A percentile compares a stretch with the other conserved stretches of the same genome.
phyloP scores from a whole-genome alignment of 768 basidiomycete species.

The Nidula microcarpa region DNA sequence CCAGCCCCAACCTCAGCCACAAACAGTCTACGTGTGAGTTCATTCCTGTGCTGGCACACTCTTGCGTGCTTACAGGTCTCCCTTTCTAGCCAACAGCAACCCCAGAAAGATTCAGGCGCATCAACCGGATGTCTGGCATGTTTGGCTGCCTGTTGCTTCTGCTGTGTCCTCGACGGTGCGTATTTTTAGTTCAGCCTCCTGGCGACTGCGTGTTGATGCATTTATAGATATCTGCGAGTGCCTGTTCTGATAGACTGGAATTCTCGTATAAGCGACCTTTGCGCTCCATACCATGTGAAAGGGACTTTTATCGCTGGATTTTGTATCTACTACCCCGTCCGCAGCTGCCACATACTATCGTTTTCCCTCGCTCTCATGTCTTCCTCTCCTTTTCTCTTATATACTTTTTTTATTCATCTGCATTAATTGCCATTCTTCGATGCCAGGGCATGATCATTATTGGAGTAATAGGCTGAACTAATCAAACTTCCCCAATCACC shows the following conservation, averaged over 20 bases:
- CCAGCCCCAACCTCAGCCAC: constrained; percentile 51
- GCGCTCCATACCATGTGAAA: background rate
- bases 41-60: background rate
- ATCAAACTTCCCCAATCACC: too few species aligned
- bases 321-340: background rate
- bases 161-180: constrained; percentile 75
- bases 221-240: constrained; percentile 71
- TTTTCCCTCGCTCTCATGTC: background rate
- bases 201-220: constrained; percentile 2
- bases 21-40: constrained; percentile 78
- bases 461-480: too few species aligned
- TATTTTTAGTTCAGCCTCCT: constrained; percentile 7
- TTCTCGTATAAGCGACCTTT: background rate
- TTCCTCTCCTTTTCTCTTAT: background rate
- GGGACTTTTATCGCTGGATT: background rate
- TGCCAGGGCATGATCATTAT: too few species aligned
- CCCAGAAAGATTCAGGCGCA: constrained; percentile 39
- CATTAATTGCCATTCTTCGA: background rate
- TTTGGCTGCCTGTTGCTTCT: constrained; percentile 58
- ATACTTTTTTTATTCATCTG: background rate
- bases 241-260: constrained; percentile 41
- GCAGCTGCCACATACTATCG: background rate
- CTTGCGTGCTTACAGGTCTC: background rate
- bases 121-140: constrained; percentile 57
- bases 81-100: constrained; percentile 42